phyloP scores from a whole-genome alignment of 495 filamentous ascomycete species.

The Jackrogersella minutella region DNA sequence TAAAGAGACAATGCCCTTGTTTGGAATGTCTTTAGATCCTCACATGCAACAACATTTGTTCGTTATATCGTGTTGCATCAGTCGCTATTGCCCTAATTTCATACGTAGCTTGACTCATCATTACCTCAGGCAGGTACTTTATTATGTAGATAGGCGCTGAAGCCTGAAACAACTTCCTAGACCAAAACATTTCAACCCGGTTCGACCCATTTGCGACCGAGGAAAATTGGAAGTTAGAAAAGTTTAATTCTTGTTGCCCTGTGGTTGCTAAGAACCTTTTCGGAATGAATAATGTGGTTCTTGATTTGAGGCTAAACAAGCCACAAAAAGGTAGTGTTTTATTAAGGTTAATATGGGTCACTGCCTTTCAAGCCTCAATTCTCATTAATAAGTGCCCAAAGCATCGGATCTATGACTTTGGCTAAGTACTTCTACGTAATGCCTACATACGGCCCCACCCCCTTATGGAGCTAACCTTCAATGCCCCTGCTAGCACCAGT shows the following conservation, averaged over 20 bases:
- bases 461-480: not conserved
- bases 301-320: slow-evolving; percentile 24
- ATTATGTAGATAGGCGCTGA: not conserved
- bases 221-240: not conserved
- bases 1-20: slow-evolving; percentile 8
- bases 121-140: not conserved
- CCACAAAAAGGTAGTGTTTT: not conserved
- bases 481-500: not conserved
- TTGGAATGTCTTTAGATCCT: not conserved
- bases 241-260: slow-evolving; percentile 29
- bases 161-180: not conserved
- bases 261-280: slow-evolving; percentile 31
- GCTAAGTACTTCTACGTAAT: slow-evolving; percentile 16
- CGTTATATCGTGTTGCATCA: not conserved
- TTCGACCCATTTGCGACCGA: slow-evolving; percentile 5
- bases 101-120: slow-evolving; percentile 18
- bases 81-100: not conserved
- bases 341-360: not conserved
- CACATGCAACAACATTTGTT: slow-evolving; percentile 5
- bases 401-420: slow-evolving; percentile 18
- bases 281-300: slow-evolving; percentile 13
- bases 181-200: not conserved
- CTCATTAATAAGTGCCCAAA: not conserved
- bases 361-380: slow-evolving; percentile 18
- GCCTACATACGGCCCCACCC: slow-evolving; percentile 11